A percentile compares a stretch with the other conserved stretches of the same genome.
These are phyloP conservation scores for Thalassiosira mediterranea DNA, from an alignment of 352 stramenopile genomes.

Conservation along the genomic window DNA sequence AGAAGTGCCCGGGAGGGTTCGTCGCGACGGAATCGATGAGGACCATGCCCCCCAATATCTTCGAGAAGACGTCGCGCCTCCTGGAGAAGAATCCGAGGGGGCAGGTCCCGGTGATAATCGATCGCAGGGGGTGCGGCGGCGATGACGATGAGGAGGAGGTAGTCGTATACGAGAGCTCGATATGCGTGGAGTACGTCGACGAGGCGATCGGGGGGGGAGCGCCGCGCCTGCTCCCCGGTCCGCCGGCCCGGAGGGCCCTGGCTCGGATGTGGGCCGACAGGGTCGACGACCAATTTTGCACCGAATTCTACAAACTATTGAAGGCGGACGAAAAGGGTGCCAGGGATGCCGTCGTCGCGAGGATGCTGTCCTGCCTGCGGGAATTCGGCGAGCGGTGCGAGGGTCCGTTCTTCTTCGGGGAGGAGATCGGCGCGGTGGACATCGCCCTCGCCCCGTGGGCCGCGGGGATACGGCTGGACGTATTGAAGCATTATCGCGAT, in stretches of 20 bases:
- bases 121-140: not conserved
- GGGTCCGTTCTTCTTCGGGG: constrained; percentile 20
- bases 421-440: constrained; percentile 16
- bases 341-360: constrained; percentile 4
- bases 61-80: not conserved
- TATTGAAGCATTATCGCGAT: constrained; percentile 19
- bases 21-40: constrained; percentile 3
- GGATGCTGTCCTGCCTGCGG: not conserved
- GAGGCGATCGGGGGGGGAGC: not conserved
- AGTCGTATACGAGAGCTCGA: constrained; percentile 14
- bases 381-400: constrained; percentile 12
- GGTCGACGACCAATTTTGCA: constrained; percentile 9
- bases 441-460: constrained; percentile 17
- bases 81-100: constrained; percentile 13
- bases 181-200: constrained; percentile 20
- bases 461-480: constrained; percentile 11
- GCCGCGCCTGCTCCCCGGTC: not conserved
- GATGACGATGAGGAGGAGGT: not conserved
- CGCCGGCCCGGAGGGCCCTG: not conserved
- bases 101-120: constrained; percentile 12
- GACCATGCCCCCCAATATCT: not conserved
- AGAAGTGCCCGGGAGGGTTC: constrained; percentile 6
- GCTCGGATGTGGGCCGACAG: constrained; percentile 12
- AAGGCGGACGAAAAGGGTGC: constrained; percentile 2
- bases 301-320: constrained; percentile 8